A percentile compares a stretch with the other conserved stretches of the same genome.
phyloP scores from a whole-genome alignment of 2,329 filamentous ascomycete genomes.

The Leptosphaerulina australis region DNA sequence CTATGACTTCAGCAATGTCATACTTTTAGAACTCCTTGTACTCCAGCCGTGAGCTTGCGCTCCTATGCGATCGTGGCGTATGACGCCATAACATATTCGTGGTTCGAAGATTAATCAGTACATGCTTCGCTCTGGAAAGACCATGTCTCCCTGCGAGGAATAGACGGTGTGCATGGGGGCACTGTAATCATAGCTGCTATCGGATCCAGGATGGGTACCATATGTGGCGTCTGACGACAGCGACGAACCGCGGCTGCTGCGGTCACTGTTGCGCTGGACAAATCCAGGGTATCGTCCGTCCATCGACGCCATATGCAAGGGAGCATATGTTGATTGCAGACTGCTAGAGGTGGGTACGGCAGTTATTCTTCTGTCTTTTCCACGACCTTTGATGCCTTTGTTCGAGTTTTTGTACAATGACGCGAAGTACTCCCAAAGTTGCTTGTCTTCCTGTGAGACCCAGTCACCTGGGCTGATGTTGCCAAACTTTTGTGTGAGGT shows the following conservation, averaged over 20 bases:
- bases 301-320: constrained; percentile 28
- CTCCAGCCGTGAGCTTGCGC: not conserved
- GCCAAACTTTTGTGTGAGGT: constrained; percentile 73
- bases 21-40: constrained; percentile 9
- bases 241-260: constrained; percentile 45
- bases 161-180: constrained; percentile 35
- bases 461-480: constrained; percentile 64
- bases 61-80: not conserved
- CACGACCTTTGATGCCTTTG: constrained; percentile 96
- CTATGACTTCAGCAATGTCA: not conserved
- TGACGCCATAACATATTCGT: not conserved
- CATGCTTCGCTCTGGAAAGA: constrained; percentile 45
- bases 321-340: constrained; percentile 35
- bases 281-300: constrained; percentile 31
- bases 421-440: constrained; percentile 83
- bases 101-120: constrained; percentile 25
- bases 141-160: constrained; percentile 37
- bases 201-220: constrained; percentile 25
- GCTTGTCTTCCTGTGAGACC: constrained; percentile 71
- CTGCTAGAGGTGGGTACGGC: constrained; percentile 37
- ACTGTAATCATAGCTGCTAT: constrained; percentile 43
- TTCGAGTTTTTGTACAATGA: constrained; percentile 96
- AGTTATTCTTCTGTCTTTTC: constrained; percentile 76
- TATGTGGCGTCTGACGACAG: constrained; percentile 38
- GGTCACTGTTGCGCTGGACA: constrained; percentile 39